These are phyloP conservation scores for Exserohilum turcica DNA, from an alignment of 2,329 filamentous ascomycete species.

Conservation along the genomic window DNA sequence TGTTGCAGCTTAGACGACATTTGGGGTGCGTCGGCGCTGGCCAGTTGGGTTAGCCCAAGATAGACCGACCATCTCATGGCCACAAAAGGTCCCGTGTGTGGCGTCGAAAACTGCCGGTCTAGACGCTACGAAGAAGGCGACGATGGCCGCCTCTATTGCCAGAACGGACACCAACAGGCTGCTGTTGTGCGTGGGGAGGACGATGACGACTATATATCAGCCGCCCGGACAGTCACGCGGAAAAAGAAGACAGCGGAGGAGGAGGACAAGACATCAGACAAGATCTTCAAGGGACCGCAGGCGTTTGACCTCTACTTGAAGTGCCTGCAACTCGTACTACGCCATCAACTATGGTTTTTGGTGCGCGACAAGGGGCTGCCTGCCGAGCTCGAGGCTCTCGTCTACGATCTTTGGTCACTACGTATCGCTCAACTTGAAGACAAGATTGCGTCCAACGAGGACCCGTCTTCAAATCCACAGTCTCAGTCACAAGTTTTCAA, in stretches of 20 bases:
- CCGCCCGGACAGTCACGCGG: conserved; percentile 60
- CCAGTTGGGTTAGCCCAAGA: not conserved
- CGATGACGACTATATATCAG: conserved; percentile 68
- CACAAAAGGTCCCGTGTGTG: conserved; percentile 50
- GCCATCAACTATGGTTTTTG: conserved; percentile 79
- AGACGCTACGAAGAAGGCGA: conserved; percentile 69
- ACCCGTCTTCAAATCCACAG: conserved; percentile 42
- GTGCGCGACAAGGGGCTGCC: conserved; percentile 69
- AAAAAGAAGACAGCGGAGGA: conserved; percentile 58
- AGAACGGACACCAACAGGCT: conserved; percentile 72
- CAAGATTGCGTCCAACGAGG: conserved; percentile 46
- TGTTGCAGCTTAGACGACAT: not conserved
- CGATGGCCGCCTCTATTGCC: conserved; percentile 78
- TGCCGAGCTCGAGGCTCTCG: conserved; percentile 74
- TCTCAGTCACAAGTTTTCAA: conserved; percentile 62
- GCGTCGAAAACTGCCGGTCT: conserved; percentile 70
- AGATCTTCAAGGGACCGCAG: conserved; percentile 67
- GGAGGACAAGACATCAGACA: conserved; percentile 51
- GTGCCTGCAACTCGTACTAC: conserved; percentile 80
- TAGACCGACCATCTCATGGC: not conserved
- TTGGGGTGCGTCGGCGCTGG: not conserved
- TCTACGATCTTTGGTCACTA: conserved; percentile 84
- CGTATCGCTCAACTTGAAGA: conserved; percentile 65
- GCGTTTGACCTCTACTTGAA: conserved; percentile 82
- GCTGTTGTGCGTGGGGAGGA: conserved; percentile 54